A percentile compares a stretch with the other conserved stretches of the same genome.
Conservation (phyloP, 2,329 filamentous ascomycete genomes). For the Talaromyces atroroseus region DNA sequence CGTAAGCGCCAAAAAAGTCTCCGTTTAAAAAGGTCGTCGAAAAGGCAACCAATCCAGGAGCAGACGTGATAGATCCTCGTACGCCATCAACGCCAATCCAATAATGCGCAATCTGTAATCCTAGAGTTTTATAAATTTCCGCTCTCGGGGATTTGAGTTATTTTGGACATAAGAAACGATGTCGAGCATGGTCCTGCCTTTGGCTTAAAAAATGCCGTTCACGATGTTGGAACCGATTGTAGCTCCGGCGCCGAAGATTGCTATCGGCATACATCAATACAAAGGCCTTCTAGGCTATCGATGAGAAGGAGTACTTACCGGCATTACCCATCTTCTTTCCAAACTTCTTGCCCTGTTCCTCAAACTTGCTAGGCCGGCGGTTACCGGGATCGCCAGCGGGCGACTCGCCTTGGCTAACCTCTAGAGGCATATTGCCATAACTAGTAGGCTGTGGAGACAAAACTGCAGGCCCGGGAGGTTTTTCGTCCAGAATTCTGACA, state of each 20-base stretch:
- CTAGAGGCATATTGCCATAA: slow-evolving; percentile 65
- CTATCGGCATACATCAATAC: slow-evolving; percentile 33
- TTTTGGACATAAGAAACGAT: slow-evolving; percentile 7
- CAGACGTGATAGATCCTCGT: slow-evolving; percentile 4
- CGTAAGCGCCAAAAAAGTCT: slow-evolving; percentile 1
- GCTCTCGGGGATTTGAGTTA: neutral
- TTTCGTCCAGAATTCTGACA: slow-evolving; percentile 65
- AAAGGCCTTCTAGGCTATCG: neutral
- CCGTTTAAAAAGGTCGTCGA: slow-evolving; percentile 1
- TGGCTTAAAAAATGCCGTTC: slow-evolving; percentile 73
- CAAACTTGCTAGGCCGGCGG: slow-evolving; percentile 56
- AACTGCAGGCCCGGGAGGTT: slow-evolving; percentile 30
- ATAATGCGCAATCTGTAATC: slow-evolving; percentile 21
- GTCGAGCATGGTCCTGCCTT: neutral
- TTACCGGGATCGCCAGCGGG: slow-evolving; percentile 34
- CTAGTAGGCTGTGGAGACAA: slow-evolving; percentile 37
- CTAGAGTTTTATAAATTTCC: slow-evolving; percentile 2
- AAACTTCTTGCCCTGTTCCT: slow-evolving; percentile 83
- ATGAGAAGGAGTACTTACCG: slow-evolving; percentile 30
- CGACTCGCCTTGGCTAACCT: slow-evolving; percentile 57
- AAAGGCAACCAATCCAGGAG: slow-evolving; percentile 2
- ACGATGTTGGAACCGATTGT: slow-evolving; percentile 86
- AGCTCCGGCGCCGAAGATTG: slow-evolving; percentile 89
- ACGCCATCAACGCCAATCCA: slow-evolving; percentile 31
- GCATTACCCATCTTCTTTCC: slow-evolving; percentile 86